Evolutionary conservation across 1,139 yeast genomes (phyloP), one percentile per base, ranked within the genome.

Genomic region (Trichomonascaceae sp.): DNA sequence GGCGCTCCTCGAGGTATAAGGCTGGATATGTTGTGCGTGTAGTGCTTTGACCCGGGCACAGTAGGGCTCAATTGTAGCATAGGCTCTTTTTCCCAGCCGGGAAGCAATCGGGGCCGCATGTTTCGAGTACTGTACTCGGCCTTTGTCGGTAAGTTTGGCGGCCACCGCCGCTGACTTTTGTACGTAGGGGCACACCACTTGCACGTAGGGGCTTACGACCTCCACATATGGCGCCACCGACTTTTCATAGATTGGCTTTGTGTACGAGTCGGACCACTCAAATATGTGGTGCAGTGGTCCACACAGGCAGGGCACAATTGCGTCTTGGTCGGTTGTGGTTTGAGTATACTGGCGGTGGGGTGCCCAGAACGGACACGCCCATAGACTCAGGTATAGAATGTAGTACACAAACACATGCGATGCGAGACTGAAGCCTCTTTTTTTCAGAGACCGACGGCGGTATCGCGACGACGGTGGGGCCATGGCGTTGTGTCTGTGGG

Each of bases 381-480:
- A 48, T 9, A 48, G 16, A 4, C 45, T 36, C 35, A 51, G 37
- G 29, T 42, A 51, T 16, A 49, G 37, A 29, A 45, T 15, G 34
- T 51, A 51, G 35, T 48, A 50, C 13, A 51, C 43, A 17, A 47
- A 41, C 9, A 46, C n/a, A n/a, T n/a, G n/a, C n/a, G n/a, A n/a
- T n/a, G n/a, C n/a, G n/a, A n/a, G n/a, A n/a, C n/a, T n/a, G n/a
- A n/a, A n/a, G n/a, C n/a, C n/a, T n/a, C n/a, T n/a, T n/a, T n/a
- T n/a, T n/a, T n/a, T n/a, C n/a, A n/a, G n/a, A n/a, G n/a, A n/a
- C n/a, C n/a, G n/a, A n/a, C n/a, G n/a, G n/a, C n/a, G n/a, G n/a
- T n/a, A n/a, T n/a, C n/a, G n/a, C n/a, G n/a, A n/a, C n/a, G n/a
- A n/a, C n/a, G n/a, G n/a, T n/a, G n/a, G n/a, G n/a, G n/a, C n/a